Evolutionary conservation across 2,329 filamentous ascomycete genomes (phyloP).

Genomic region (Penicillium sp.): DNA sequence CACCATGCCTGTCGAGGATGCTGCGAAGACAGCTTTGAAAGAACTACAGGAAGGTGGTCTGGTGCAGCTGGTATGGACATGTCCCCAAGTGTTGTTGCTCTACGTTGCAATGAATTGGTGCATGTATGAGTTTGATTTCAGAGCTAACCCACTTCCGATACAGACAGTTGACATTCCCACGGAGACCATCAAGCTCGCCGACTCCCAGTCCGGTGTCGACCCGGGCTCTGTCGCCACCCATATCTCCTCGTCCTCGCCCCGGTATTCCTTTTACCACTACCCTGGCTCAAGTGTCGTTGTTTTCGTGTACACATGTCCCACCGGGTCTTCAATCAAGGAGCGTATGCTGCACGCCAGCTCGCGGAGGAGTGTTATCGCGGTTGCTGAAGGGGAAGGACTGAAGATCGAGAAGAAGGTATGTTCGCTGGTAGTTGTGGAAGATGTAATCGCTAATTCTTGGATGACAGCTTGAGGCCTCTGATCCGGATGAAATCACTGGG

Average conservation of each 20-base stretch:
- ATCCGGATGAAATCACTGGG: conserved; percentile 54
- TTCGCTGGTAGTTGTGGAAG: background rate
- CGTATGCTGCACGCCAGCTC: conserved; percentile 62
- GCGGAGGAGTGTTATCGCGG: conserved; percentile 50
- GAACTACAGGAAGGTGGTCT: conserved; percentile 37
- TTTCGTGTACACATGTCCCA: conserved; percentile 63
- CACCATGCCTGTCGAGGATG: conserved; percentile 51
- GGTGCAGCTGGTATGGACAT: conserved; percentile 47
- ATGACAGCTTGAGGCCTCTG: conserved; percentile 54
- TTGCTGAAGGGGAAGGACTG: conserved; percentile 55
- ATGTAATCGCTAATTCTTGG: conserved; percentile 18
- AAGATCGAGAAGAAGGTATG: conserved; percentile 54
- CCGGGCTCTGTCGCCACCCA: conserved; percentile 43
- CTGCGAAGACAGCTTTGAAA: conserved; percentile 50
- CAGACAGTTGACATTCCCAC: conserved; percentile 42
- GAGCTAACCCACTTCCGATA: conserved; percentile 25
- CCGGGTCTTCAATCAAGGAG: conserved; percentile 58
- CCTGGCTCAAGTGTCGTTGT: conserved; percentile 47
- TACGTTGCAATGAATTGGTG: background rate
- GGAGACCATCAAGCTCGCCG: conserved; percentile 55
- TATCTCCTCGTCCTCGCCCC: conserved; percentile 53
- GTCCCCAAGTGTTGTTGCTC: too few species aligned
- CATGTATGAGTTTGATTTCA: conserved; percentile 8
- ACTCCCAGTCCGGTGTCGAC: conserved; percentile 40
- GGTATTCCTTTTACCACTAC: conserved; percentile 59